Base-by-base conservation (phyloP, 331 rosid species). In the Dryas integrifolia region DNA sequence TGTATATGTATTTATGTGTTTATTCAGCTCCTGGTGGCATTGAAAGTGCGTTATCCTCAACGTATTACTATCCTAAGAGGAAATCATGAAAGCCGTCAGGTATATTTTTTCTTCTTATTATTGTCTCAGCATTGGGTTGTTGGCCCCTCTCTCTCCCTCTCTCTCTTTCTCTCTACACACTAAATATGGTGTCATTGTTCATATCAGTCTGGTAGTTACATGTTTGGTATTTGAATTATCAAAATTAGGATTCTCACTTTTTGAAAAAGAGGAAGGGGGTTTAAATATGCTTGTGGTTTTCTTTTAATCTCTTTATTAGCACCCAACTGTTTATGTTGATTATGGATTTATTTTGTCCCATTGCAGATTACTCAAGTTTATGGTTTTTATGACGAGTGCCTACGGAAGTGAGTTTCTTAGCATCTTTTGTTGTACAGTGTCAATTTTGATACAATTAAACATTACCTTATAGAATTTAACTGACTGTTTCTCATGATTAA, bases 71-170 rank as follows among this genome's bases (percentile, higher is more conserved):
- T 95, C 83, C 83, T 95, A 49, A 87, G 97, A 81, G 99, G 98
- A 82, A 95, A 95, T 83, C 99, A 95, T 75, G 99, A 95, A 86
- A 95, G 99, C 78, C 98, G 98, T 39, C 97, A 95, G 97, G 99
- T 94, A 76, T 72, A 77, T 70, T 67, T 75, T 78, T 38, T 9
- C 51, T 6, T 60, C 45, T 30, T 30, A 2, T 30, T 30, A 30
- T 30, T 30, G 35, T 30, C 35, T 30, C 35, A 30, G 35, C 35
- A 2, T 30, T 30, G 35, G 35, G 35, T 30, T 30, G 0, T 30
- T 60, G 45, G 62, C 11, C 45, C 21, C 15, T 5, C 11, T 21
- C 24, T 4, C 45, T 2, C n/a, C 0, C 71, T 3, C 13, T 43
- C 51, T 10, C 5, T 0, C 7, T 13, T 18, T 21, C 61, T 7